A percentile compares a stretch with the other conserved stretches of the same genome.
Evolutionary conservation across 176 grass and related monocot genomes (phyloP).

Genomic region (maize (Zea mays)): Zm-B73-REFERENCE-NAM-5.0 NC_050098.1:159659001-159659500

Average conservation of each 20-base stretch:
- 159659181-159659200: constrained; percentile 32
- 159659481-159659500: too few relatives aligned
- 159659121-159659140: not conserved
- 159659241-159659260: constrained; percentile 44
- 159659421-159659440: too few relatives aligned
- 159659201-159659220: constrained; percentile 2
- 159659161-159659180: not conserved
- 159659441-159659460: too few relatives aligned
- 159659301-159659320: not conserved
- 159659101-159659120: not conserved
- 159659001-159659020: constrained; percentile 38
- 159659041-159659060: constrained; percentile 49
- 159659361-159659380: too few relatives aligned
- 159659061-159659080: constrained; percentile 17
- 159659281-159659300: constrained; percentile 3
- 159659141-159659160: not conserved
- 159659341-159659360: too few relatives aligned
- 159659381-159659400: too few relatives aligned
- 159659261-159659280: constrained; percentile 38
- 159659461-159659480: too few relatives aligned
- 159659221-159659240: constrained; percentile 33
- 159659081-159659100: not conserved
- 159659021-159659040: constrained; percentile 37
- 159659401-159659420: too few relatives aligned
- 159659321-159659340: too few relatives aligned